Evolutionary conservation across 2,329 filamentous ascomycete species (phyloP), one percentile per base, ranked within the genome.

Genomic region (Aspergillus sp.): DNA sequence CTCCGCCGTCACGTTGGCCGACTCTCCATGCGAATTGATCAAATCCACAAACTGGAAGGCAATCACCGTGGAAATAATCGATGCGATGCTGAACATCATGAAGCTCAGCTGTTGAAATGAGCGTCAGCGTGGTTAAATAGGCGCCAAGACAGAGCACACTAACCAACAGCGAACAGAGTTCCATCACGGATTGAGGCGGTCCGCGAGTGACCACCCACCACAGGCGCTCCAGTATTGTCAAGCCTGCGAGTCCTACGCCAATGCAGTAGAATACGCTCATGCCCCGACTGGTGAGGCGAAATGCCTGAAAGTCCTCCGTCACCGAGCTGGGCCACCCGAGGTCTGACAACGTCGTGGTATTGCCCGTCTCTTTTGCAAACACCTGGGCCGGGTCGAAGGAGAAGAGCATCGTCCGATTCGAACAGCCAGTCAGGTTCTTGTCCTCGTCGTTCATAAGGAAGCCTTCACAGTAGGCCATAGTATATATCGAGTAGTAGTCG

Each of bases 51-150:
- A 81, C 65, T 84, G 82, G 50, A 79, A 74, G 10, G 78, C 76
- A 4, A 85, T 68, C 16, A 87, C 86, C 0, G 82, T 88, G 22
- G 85, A 82, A 20, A 92, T 86, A 60, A 90, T 90, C 17, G 88
- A 92, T 45, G 87, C 85, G 48, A 86, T 84, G 3, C 87, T 87
- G 61, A 87, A 79, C 11, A 84, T 72, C 6, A 83, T 38, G 55
- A 84, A 82, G 0, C 79, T 77, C n/a, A 83, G 61, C 72, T 75
- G 53, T 49, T 33, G 32, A 26, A 30, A n/a, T 32, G 20, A 17
- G n/a, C 32, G 33, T 43, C 26, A 20, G 30, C 36, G 13, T 19
- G 6, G 20, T 4, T n/a, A 20, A 8, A n/a, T 32, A n/a, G 13
- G 16, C 47, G 9, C 24, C 17, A 32, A 14, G 8, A 16, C 2